These are phyloP conservation scores for Tricholoma flavovirens DNA, from an alignment of 768 basidiomycete genomes.

Conservation along the genomic window DNA sequence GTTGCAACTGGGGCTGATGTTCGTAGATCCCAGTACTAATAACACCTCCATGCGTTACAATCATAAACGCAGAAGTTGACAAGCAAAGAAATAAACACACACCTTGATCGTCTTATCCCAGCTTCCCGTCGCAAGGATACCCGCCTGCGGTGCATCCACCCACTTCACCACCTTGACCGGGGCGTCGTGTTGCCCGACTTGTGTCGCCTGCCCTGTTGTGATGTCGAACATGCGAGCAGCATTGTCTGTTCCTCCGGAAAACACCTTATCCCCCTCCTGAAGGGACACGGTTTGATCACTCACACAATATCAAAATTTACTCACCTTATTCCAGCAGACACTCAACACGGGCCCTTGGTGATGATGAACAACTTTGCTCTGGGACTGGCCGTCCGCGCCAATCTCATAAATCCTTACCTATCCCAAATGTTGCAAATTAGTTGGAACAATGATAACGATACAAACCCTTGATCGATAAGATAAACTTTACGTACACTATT, in stretches of 20 bases:
- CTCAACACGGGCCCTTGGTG: slow-evolving; percentile 89
- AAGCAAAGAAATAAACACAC: slow-evolving; percentile 11
- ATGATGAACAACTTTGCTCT: slow-evolving; percentile 84
- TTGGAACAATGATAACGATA: slow-evolving; percentile 9
- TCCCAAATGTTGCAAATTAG: slow-evolving; percentile 2
- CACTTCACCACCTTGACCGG: slow-evolving; percentile 80
- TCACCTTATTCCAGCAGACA: slow-evolving; percentile 89
- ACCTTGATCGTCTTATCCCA: slow-evolving; percentile 99
- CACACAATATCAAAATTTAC: slow-evolving; percentile 5
- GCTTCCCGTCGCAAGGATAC: slow-evolving; percentile 86
- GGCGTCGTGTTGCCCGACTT: slow-evolving; percentile 88
- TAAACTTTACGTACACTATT: slow-evolving; percentile 66
- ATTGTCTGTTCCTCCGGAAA: slow-evolving; percentile 94
- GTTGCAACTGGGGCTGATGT: slow-evolving; percentile 66
- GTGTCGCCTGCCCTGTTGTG: slow-evolving; percentile 69
- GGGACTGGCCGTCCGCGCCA: slow-evolving; percentile 66
- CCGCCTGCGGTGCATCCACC: slow-evolving; percentile 67
- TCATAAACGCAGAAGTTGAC: not conserved
- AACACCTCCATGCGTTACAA: not conserved
- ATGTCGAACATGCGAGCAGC: slow-evolving; percentile 90
- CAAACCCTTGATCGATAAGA: not conserved
- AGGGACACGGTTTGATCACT: not conserved
- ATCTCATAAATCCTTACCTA: slow-evolving; percentile 94
- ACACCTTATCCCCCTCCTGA: slow-evolving; percentile 84
- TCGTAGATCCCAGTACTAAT: slow-evolving; percentile 90